Base-by-base conservation (phyloP, 768 basidiomycete species). In the Lepiota venenata region DNA sequence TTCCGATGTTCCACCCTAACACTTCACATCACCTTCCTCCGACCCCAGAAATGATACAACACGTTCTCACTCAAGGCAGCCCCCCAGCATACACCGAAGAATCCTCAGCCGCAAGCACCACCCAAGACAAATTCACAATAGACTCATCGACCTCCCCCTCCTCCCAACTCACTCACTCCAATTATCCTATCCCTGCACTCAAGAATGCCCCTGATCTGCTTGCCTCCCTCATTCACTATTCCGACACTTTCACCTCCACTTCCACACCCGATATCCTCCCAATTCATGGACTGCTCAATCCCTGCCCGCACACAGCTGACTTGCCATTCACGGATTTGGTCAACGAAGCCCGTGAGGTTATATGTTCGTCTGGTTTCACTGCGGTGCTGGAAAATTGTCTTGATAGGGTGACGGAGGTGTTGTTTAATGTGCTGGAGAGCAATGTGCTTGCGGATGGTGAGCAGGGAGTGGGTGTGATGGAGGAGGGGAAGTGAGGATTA, bases 351-450 rank as follows among this genome's bases (percentile, higher is more conserved):
- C 77, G 80, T 38, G 61, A 66, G 0, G 76, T 87, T 38, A 66
- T 96, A 27, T 64, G 76, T 1, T 87, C 87, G 0, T 69, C 84
- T 0, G 88, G 94, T 66, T 93, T 92, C 58, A 71, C 78, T 4
- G 69, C 75, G 46, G 86, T 91, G 0, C 74, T 95, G 10, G 84
- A 87, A 47, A 79, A 78, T n/a, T 83, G 82, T 48, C 76, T 97
- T 21, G 90, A 91, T 62, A 74, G 75, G 2, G 84, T 89, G 36
- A 82, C 84, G 14, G 79, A 78, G 32, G 74, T 84, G 5, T 63
- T 96, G 22, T 76, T 90, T 55, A 73, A 75, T 1, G 80, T 81
- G 7, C 73, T 97, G 37, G 80, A 84, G 60, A 75, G 70, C 49
- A 80, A 84, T 15, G 77, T 91, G 21, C 93, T 91, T 62, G 66